Base-by-base conservation (phyloP, 192 early-diverging fungal genomes). In the Backusella liffmaniae region DNA sequence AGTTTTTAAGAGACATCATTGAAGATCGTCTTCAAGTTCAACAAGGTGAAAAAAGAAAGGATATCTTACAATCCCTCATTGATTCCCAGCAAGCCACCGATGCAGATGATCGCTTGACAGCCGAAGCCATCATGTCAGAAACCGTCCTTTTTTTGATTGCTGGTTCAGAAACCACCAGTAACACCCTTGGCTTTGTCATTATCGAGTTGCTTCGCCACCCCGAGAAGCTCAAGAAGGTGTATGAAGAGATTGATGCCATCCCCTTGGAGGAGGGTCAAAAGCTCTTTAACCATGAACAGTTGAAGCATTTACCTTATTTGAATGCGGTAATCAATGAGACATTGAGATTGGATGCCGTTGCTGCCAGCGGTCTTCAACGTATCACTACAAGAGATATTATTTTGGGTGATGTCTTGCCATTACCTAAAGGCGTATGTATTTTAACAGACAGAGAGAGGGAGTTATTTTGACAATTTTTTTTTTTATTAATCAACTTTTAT, bases 291-390 rank as follows among this genome's bases (percentile, higher is more conserved):
- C 82, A 86, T 46, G 76, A 85, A 7, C 77, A 83, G 51, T 29
- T 86, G 53, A 80, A 82, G 29, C 6, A 86, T 76, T 72, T 90
- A 0, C 81, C 82, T 4, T 85, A 85, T 32, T 72, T 89, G n/a
- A 88, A 86, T 30, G 85, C 88, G 0, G 80, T 88, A 16, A 82
- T 90, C 62, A 73, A 88, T 12, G 90, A 91, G 68, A 86, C 86
- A 21, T 73, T 87, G 53, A 80, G 88, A 26, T 37, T 86, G 5
- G 72, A 79, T 53, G 82, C 88, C 2, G 72, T 84, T 35, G 78
- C 84, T 46, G 72, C 74, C 32, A 72, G 30, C 59, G 86, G 84
- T 16, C 18, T 88, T 37, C 73, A 77, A 10, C 59, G 86, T 23
- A 66, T 86, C 29, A 69, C 87, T 2, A 71, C 53, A 2, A 41